These are phyloP conservation scores for Ceratocystis cubensis DNA, from an alignment of 2,329 filamentous ascomycete species.

Conservation along the genomic window DNA sequence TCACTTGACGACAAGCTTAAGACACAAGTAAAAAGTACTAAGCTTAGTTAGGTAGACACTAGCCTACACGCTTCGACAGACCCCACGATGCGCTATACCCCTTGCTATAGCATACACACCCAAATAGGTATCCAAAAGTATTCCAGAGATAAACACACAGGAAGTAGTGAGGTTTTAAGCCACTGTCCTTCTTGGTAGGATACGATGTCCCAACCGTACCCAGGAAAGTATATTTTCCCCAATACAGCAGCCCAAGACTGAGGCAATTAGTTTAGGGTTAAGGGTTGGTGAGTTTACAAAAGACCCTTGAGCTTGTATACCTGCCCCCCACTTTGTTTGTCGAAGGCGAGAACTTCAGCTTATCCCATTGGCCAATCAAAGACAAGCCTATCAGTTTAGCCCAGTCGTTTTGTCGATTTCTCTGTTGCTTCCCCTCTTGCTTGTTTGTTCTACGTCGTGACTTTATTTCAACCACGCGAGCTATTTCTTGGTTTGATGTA, in stretches of 20 bases:
- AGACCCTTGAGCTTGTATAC: neutral
- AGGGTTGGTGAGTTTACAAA: neutral
- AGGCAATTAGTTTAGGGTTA: neutral
- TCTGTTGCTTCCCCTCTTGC: conserved; percentile 1
- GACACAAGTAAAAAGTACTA: neutral
- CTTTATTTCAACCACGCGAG: conserved; percentile 4
- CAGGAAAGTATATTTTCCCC: too few relatives aligned
- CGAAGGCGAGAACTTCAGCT: conserved; percentile 1
- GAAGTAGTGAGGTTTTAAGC: neutral
- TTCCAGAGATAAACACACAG: neutral
- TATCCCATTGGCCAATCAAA: neutral
- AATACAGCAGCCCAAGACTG: too few relatives aligned
- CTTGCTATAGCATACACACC: neutral
- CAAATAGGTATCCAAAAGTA: neutral
- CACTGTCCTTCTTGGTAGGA: too few relatives aligned
- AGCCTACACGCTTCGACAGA: neutral
- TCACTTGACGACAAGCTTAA: neutral
- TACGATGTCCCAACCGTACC: too few relatives aligned
- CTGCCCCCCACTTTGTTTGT: conserved; percentile 2
- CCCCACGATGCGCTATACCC: neutral
- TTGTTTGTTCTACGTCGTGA: conserved; percentile 2
- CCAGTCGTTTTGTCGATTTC: neutral
- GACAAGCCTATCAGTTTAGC: neutral
- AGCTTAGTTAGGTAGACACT: neutral
- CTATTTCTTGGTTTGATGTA: neutral